These are phyloP conservation scores for Solanum infundibuliforme DNA, from an alignment of 257 asterid genomes.

Conservation along the genomic window DNA sequence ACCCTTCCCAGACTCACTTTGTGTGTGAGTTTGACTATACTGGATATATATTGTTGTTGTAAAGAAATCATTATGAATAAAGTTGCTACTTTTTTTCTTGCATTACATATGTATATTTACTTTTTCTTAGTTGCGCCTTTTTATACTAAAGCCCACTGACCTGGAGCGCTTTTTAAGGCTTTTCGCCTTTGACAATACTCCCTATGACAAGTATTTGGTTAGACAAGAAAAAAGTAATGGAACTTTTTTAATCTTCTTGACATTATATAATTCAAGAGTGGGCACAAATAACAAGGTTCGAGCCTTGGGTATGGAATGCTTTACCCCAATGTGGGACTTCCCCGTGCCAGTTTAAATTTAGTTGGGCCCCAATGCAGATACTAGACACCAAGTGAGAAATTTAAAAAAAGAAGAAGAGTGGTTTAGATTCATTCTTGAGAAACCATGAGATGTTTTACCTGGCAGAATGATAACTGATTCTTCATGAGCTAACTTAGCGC, in stretches of 20 bases:
- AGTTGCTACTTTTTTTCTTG: background rate
- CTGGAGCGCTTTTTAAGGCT: background rate
- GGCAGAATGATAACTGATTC: conserved; percentile 55
- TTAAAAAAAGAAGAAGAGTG: background rate
- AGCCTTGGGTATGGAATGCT: background rate
- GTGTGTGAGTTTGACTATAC: background rate
- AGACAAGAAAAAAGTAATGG: background rate
- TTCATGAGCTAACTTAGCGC: conserved; percentile 53
- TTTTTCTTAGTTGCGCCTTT: background rate
- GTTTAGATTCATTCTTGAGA: background rate
- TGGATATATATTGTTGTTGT: background rate
- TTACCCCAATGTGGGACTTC: background rate
- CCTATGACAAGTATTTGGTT: background rate
- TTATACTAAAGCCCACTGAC: background rate
- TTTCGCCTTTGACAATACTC: background rate
- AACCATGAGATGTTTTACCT: conserved; percentile 22
- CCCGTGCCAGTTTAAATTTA: background rate
- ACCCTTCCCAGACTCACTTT: background rate
- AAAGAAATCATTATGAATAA: background rate
- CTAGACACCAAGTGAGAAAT: background rate
- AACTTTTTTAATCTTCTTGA: background rate
- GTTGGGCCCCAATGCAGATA: background rate
- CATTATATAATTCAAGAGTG: background rate
- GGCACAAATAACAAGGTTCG: background rate
- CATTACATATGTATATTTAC: background rate